Percentiles rank a stretch among this genome's conserved stretches.
phyloP scores from a whole-genome alignment of 495 filamentous ascomycete genomes.

The Clohesyomyces aquaticus region DNA sequence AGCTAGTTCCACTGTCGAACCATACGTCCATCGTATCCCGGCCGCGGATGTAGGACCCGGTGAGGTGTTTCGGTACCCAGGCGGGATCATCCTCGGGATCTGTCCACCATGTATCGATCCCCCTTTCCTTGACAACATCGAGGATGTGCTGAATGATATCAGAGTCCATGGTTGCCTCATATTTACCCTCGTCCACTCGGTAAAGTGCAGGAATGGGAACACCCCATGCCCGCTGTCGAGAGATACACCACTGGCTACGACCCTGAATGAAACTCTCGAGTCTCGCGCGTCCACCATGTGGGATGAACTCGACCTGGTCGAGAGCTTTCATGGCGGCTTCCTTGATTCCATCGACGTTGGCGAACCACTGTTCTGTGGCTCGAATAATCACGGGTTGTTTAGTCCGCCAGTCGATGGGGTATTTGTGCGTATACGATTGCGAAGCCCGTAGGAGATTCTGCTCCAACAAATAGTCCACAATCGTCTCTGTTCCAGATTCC shows the following conservation, averaged over 20 bases:
- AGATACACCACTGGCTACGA: conserved; percentile 97
- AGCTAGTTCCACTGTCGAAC: conserved; percentile 98
- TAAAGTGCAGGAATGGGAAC: conserved; percentile 94
- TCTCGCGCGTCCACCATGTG: conserved; percentile 68
- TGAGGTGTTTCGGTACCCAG: conserved; percentile 69
- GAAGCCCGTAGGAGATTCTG: conserved; percentile 60
- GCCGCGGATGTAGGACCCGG: conserved; percentile 66
- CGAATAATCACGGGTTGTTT: conserved; percentile 88
- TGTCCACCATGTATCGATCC: conserved; percentile 92
- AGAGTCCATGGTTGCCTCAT: conserved; percentile 73
- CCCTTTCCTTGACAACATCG: conserved; percentile 70
- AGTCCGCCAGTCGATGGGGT: conserved; percentile 96
- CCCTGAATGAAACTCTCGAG: conserved; percentile 83
- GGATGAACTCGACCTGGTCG: conserved; percentile 74
- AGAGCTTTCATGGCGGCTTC: conserved; percentile 67
- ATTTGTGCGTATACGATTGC: conserved; percentile 81
- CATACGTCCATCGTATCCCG: conserved; percentile 99
- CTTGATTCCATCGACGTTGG: conserved; percentile 84
- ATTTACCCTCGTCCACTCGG: conserved; percentile 56
- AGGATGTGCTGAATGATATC: conserved; percentile 86
- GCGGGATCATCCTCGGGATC: conserved; percentile 70
- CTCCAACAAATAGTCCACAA: conserved; percentile 67
- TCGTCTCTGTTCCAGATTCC: conserved; percentile 64
- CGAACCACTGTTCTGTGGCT: conserved; percentile 97
- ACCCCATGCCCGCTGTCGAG: conserved; percentile 95